A percentile compares a stretch with the other conserved stretches of the same genome.
Conservation (phyloP, 106 monocot genomes). For the Xerophyta viscosa region DNA sequence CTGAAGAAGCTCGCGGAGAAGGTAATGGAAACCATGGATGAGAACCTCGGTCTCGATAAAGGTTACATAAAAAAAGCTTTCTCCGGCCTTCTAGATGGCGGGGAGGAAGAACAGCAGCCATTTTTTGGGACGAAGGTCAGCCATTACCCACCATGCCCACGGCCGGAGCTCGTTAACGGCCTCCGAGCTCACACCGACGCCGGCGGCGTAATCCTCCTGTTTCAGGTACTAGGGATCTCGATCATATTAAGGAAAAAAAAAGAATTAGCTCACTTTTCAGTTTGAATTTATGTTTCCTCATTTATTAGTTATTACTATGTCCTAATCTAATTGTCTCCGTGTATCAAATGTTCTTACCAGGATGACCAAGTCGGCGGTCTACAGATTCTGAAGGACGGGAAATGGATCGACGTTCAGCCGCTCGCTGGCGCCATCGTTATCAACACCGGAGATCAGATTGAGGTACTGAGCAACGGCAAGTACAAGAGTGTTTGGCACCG, state of each 20-base stretch:
- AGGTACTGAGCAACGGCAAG: constrained; percentile 63
- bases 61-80: constrained; percentile 52
- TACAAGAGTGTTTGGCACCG: constrained; percentile 35
- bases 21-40: constrained; percentile 7
- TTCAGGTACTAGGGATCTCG: too few relatives aligned
- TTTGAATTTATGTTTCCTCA: too few relatives aligned
- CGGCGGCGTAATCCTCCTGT: constrained; percentile 67
- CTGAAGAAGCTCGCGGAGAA: constrained; percentile 24
- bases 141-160: constrained; percentile 39
- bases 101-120: constrained; percentile 6
- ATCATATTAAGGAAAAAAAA: too few relatives aligned
- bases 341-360: too few relatives aligned
- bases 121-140: constrained; percentile 69
- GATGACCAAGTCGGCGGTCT: constrained; percentile 39
- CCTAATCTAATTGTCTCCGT: too few relatives aligned
- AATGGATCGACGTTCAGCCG: constrained; percentile 73
- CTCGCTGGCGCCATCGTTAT: constrained; percentile 53
- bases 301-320: too few relatives aligned
- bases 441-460: constrained; percentile 87
- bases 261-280: too few relatives aligned
- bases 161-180: constrained; percentile 13
- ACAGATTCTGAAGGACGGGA: constrained; percentile 29
- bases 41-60: constrained; percentile 33
- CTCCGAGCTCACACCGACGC: constrained; percentile 84
- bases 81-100: background rate